Conservation (phyloP, 139 green algal species). For the Picochlorum sp. region DNA sequence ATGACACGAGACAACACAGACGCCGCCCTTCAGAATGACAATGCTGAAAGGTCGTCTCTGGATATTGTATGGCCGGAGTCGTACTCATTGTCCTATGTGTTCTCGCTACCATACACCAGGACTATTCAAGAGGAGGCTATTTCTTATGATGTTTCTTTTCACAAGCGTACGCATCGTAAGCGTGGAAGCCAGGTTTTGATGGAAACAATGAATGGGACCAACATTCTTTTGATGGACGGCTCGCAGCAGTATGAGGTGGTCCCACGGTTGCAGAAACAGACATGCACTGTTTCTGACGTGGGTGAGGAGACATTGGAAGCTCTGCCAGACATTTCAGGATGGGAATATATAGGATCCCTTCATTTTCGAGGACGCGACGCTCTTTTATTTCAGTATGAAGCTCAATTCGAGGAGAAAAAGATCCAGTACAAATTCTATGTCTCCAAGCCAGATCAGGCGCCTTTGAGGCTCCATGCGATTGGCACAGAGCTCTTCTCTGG, state of each 20-base stretch:
- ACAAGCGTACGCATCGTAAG: background rate
- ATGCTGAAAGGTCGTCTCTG: background rate
- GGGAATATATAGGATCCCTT: conserved; percentile 4
- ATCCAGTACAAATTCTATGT: conserved; percentile 28
- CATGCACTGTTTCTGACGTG: background rate
- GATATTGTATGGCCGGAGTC: conserved; percentile 9
- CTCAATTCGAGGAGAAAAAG: conserved; percentile 19
- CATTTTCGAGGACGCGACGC: conserved; percentile 1
- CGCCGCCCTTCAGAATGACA: background rate
- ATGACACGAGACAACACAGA: no score
- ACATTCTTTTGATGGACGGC: conserved; percentile 12
- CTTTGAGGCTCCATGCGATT: conserved; percentile 36
- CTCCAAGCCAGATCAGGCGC: conserved; percentile 3
- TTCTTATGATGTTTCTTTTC: conserved; percentile 19
- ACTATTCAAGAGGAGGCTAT: conserved; percentile 4
- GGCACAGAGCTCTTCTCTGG: conserved; percentile 31
- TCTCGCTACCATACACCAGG: conserved; percentile 21
- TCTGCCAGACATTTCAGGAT: conserved; percentile 21
- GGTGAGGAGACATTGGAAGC: background rate
- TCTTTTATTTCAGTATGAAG: conserved; percentile 4
- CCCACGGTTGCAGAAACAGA: conserved; percentile 13
- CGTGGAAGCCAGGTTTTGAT: background rate
- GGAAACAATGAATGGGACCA: conserved; percentile 17
- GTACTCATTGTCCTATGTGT: conserved; percentile 18
- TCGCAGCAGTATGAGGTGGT: conserved; percentile 5